phyloP scores from a whole-genome alignment of 1,284 basidiomycete species.

The Puccinia triticina region DNA sequence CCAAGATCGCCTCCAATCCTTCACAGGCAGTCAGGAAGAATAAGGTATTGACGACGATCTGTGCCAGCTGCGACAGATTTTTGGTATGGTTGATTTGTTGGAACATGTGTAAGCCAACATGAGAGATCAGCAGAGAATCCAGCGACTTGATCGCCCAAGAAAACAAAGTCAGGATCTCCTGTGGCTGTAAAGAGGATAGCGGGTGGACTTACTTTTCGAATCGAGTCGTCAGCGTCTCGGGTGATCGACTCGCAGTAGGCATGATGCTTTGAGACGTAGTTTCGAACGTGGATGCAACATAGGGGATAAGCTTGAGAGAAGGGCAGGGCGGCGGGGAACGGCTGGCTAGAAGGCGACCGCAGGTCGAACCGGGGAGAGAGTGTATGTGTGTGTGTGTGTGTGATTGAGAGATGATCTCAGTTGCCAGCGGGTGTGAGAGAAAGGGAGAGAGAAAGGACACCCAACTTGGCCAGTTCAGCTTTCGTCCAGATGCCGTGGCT shows the following conservation, averaged over 20 bases:
- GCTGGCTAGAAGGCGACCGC: constrained; percentile 64
- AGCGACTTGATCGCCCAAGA: constrained; percentile 69
- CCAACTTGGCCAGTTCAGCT: constrained; percentile 53
- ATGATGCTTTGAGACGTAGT: constrained; percentile 94
- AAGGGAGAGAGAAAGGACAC: neutral
- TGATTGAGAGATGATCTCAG: constrained; percentile 31
- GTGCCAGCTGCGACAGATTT: constrained; percentile 89
- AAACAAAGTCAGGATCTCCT: neutral
- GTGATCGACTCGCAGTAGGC: constrained; percentile 92
- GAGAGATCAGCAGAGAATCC: constrained; percentile 77
- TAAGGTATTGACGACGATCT: constrained; percentile 90
- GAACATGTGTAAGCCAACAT: constrained; percentile 78
- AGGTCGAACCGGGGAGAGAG: neutral
- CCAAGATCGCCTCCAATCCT: constrained; percentile 84
- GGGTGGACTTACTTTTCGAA: constrained; percentile 72
- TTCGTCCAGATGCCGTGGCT: constrained; percentile 63
- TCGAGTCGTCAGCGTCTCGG: constrained; percentile 85
- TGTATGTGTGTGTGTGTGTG: too few species aligned
- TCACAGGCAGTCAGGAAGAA: constrained; percentile 84
- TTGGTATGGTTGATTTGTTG: constrained; percentile 71
- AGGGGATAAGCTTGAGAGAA: constrained; percentile 95
- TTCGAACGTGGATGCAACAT: constrained; percentile 93
- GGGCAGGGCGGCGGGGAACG: constrained; percentile 77
- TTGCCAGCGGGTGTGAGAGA: neutral
- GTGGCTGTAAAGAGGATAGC: constrained; percentile 40